A percentile compares a stretch with the other conserved stretches of the same genome.
These are phyloP conservation scores for Sporothrix sp. DNA, from an alignment of 2,329 filamentous ascomycete genomes.

Conservation along the genomic window DNA sequence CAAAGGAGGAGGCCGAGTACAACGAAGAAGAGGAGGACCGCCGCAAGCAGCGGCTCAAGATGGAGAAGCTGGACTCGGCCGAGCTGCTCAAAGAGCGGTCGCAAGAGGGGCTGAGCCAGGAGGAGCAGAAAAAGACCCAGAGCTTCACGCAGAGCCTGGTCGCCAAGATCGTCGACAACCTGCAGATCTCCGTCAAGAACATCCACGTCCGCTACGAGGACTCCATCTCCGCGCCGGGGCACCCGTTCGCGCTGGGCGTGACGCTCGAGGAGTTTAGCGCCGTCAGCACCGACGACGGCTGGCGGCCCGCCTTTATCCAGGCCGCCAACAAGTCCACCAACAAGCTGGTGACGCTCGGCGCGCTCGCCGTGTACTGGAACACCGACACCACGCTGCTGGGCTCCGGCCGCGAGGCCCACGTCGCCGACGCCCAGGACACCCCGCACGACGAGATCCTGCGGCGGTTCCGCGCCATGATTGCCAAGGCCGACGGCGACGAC, in stretches of 20 bases:
- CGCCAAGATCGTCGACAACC: constrained; percentile 95
- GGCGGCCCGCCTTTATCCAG: constrained; percentile 94
- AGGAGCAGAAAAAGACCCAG: constrained; percentile 95
- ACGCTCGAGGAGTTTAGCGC: constrained; percentile 96
- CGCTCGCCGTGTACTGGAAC: constrained; percentile 95
- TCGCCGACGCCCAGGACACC: constrained; percentile 45
- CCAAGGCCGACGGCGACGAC: constrained; percentile 38
- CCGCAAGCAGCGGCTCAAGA: constrained; percentile 83
- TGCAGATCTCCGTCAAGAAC: constrained; percentile 96
- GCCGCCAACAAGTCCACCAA: constrained; percentile 74
- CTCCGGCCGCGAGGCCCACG: constrained; percentile 63
- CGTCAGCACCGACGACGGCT: constrained; percentile 87
- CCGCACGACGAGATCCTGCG: constrained; percentile 64
- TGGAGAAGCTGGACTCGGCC: constrained; percentile 95
- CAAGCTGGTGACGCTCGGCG: constrained; percentile 85
- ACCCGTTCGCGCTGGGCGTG: constrained; percentile 86
- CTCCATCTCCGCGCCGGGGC: constrained; percentile 85
- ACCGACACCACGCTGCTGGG: constrained; percentile 81
- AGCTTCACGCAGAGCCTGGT: constrained; percentile 93
- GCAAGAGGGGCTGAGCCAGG: constrained; percentile 83
- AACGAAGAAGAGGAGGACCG: constrained; percentile 86
- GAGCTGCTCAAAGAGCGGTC: constrained; percentile 88
- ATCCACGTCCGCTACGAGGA: constrained; percentile 98
- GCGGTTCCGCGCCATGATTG: constrained; percentile 70
- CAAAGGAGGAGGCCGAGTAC: constrained; percentile 90